Evolutionary conservation across 177 flowering plant genomes (phyloP), one percentile per base, ranked within the genome.

Genomic region (Telopea speciosissima): DNA sequence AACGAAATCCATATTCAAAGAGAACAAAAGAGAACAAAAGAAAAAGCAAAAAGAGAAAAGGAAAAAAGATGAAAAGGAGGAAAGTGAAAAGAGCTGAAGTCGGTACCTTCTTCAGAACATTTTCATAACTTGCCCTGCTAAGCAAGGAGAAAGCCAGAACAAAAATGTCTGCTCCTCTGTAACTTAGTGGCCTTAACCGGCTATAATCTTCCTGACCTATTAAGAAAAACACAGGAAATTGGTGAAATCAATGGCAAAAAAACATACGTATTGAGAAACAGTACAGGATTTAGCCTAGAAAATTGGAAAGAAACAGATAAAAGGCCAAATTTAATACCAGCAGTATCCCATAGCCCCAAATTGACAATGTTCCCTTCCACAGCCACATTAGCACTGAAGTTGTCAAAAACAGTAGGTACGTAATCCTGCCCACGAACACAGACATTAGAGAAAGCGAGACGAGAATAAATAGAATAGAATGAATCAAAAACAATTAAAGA

Each of bases 151-250:
- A 24, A 62, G 63, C 63, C 63, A 62, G n/a, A 12, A 62, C 31
- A 62, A 62, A 62, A 9, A 62, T 11, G 28, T 62, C 63, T 62
- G 63, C 63, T 24, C 63, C 63, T 62, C 63, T 24, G 24, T 62
- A 62, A 24, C 63, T 62, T 24, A 62, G 28, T 62, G 63, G 99
- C 85, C 99, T 90, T 77, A 95, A 81, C 70, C 99, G 89, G 82
- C 97, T 95, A 72, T 95, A 95, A 80, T 95, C 99, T 79, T 95
- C 99, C 79, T 95, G 99, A 40, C 99, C 99, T 95, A 76, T 54
- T 44, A 69, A 66, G 63, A 19, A 25, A 44, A 62, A 17, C 24
- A 49, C 21, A 44, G 54, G 68, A 62, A 54, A 16, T 54, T 5
- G 59, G 5, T 54, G 24, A 56, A 56, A 17, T 3, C 8, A 56